Conservation (phyloP, 345 rosid genomes). For the Pseudoturritis turrita region DNA sequence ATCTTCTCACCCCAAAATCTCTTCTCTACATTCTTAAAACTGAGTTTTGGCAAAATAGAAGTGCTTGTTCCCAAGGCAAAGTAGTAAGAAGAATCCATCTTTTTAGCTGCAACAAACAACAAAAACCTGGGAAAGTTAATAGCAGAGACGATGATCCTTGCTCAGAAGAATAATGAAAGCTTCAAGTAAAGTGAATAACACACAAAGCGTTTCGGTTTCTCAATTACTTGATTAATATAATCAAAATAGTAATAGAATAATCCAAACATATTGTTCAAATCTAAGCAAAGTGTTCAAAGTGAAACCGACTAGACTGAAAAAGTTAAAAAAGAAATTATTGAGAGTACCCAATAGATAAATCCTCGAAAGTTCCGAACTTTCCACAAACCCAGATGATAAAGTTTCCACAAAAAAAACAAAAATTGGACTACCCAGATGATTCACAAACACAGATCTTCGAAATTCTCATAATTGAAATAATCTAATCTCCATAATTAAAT, state of each 20-base stretch:
- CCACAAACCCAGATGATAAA: conserved; percentile 22
- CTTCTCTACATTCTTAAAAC: conserved; percentile 35
- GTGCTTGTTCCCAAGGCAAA: conserved; percentile 40
- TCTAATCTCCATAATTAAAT: neutral
- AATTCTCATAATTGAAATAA: too few species aligned
- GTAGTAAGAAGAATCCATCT: conserved; percentile 64
- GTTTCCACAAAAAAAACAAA: too few species aligned
- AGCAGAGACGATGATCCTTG: conserved; percentile 11
- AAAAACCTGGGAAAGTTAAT: conserved; percentile 26
- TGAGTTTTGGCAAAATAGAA: conserved; percentile 31
- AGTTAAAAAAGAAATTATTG: neutral
- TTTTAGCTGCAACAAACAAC: conserved; percentile 18
- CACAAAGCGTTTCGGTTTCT: conserved; percentile 25
- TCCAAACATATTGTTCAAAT: conserved; percentile 19
- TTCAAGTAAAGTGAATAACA: conserved; percentile 51
- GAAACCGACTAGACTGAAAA: conserved; percentile 30
- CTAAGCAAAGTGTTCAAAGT: conserved; percentile 38
- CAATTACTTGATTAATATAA: neutral
- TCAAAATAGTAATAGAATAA: conserved; percentile 17
- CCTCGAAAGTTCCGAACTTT: conserved; percentile 28
- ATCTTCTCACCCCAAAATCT: conserved; percentile 57
- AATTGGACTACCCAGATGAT: too few species aligned
- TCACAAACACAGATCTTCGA: too few species aligned
- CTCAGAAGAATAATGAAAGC: conserved; percentile 31
- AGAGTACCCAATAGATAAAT: conserved; percentile 3